Percentiles rank a stretch among this genome's conserved stretches.
Evolutionary conservation across 2,329 filamentous ascomycete genomes (phyloP).

Genomic region (Dryadomyces quercus-mongolicae): DNA sequence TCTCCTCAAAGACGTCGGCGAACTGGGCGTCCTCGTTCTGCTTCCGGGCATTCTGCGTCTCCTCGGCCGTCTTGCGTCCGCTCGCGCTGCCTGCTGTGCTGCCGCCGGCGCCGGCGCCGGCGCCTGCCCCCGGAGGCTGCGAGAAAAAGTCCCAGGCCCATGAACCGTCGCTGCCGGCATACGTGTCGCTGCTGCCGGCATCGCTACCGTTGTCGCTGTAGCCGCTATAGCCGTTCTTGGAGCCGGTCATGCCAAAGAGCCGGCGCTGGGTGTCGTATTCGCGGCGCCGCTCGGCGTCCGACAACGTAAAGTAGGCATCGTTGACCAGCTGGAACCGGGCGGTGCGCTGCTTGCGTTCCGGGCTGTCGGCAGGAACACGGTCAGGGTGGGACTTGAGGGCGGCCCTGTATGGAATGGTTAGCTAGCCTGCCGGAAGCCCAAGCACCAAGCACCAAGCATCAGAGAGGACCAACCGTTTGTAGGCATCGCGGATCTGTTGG

Average conservation of each 20-base stretch:
- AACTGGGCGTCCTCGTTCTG: slow-evolving; percentile 69
- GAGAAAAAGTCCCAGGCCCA: slow-evolving; percentile 63
- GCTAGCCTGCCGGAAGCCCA: not conserved
- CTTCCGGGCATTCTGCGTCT: slow-evolving; percentile 28
- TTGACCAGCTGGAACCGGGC: slow-evolving; percentile 39
- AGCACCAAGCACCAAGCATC: not conserved
- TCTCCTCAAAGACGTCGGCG: slow-evolving; percentile 75
- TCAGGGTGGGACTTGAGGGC: slow-evolving; percentile 91
- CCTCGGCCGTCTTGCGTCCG: slow-evolving; percentile 16
- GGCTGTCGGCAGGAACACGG: slow-evolving; percentile 70
- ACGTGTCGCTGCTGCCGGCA: slow-evolving; percentile 23
- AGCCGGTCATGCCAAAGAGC: slow-evolving; percentile 36
- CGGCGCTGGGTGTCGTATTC: slow-evolving; percentile 72
- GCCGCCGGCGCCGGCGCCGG: slow-evolving; percentile 23
- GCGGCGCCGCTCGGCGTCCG: slow-evolving; percentile 60
- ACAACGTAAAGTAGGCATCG: slow-evolving; percentile 46
- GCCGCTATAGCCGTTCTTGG: slow-evolving; percentile 15
- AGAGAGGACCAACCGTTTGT: slow-evolving; percentile 60
- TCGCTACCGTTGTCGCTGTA: slow-evolving; percentile 10
- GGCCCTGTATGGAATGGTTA: slow-evolving; percentile 39
- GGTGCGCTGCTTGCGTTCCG: slow-evolving; percentile 70
- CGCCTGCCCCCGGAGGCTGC: slow-evolving; percentile 9
- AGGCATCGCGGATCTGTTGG: slow-evolving; percentile 83
- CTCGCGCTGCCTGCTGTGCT: slow-evolving; percentile 9
- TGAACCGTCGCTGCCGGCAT: slow-evolving; percentile 36